These are phyloP conservation scores for Miamiensis avidus DNA, from an alignment of 169 alveolate species.

Conservation along the genomic window DNA sequence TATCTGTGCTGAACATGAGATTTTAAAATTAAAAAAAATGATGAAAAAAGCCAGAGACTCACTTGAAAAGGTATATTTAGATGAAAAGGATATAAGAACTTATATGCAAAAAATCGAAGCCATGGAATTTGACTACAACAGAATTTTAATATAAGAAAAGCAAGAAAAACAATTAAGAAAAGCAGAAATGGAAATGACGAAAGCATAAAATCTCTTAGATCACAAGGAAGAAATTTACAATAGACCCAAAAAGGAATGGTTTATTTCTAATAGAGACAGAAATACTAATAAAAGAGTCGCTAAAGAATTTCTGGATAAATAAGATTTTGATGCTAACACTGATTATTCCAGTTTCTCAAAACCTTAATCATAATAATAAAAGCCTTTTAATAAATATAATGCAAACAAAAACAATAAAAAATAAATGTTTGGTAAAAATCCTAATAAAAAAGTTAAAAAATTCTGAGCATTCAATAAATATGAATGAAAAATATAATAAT, in stretches of 20 bases:
- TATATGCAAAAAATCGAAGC: background rate
- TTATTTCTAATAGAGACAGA: slow-evolving; percentile 30
- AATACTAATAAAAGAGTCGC: slow-evolving; percentile 36
- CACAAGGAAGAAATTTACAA: slow-evolving; percentile 55
- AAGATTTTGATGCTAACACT: background rate
- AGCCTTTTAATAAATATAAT: background rate
- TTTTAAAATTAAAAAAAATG: slow-evolving; percentile 32
- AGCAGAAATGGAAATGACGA: slow-evolving; percentile 48
- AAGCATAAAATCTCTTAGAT: slow-evolving; percentile 58
- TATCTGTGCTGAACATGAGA: slow-evolving; percentile 56
- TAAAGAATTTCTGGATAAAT: slow-evolving; percentile 13
- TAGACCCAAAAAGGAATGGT: slow-evolving; percentile 62
- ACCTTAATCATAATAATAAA: no score
- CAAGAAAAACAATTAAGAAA: slow-evolving; percentile 50
- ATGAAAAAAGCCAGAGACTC: slow-evolving; percentile 19
- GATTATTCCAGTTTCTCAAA: background rate
- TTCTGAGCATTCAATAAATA: no score
- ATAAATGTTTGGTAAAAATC: background rate
- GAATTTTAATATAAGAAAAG: slow-evolving; percentile 40
- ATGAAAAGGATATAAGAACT: slow-evolving; percentile 16
- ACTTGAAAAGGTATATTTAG: slow-evolving; percentile 18
- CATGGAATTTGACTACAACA: slow-evolving; percentile 40
- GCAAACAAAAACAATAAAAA: background rate
- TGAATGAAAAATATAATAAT: no score
- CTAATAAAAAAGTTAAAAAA: background rate